Conservation (phyloP, 352 stramenopile genomes). For the Thalassiosira mediterranea region DNA sequence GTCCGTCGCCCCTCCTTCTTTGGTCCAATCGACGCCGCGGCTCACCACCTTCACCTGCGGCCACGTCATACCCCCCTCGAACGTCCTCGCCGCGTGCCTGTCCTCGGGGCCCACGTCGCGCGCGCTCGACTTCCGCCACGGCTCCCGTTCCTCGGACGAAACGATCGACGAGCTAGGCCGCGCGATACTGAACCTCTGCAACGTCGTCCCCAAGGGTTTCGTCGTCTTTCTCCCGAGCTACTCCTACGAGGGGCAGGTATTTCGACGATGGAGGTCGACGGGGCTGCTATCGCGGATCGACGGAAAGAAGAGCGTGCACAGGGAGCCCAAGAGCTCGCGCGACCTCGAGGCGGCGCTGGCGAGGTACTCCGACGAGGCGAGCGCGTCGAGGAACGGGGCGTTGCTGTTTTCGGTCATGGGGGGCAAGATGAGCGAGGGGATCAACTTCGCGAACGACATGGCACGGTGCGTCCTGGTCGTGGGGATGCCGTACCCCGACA, state of each 20-base stretch:
- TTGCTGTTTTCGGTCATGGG: slow-evolving; percentile 96
- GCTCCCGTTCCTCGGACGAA: slow-evolving; percentile 74
- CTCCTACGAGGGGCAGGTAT: slow-evolving; percentile 90
- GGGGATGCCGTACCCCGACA: slow-evolving; percentile 97
- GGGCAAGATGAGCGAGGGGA: slow-evolving; percentile 99
- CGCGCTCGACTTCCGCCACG: slow-evolving; percentile 94
- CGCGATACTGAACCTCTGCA: slow-evolving; percentile 90
- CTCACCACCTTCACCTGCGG: slow-evolving; percentile 97
- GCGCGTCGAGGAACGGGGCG: slow-evolving; percentile 30
- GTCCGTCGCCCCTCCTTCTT: slow-evolving; percentile 19
- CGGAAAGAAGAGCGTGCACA: slow-evolving; percentile 90
- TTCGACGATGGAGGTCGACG: slow-evolving; percentile 88
- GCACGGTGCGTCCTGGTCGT: slow-evolving; percentile 96
- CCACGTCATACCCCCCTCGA: slow-evolving; percentile 95
- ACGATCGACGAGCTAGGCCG: slow-evolving; percentile 93
- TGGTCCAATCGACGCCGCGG: slow-evolving; percentile 32
- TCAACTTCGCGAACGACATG: slow-evolving; percentile 99
- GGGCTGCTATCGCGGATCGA: slow-evolving; percentile 87
- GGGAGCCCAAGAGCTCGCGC: slow-evolving; percentile 92
- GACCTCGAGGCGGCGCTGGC: slow-evolving; percentile 90
- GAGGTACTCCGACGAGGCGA: slow-evolving; percentile 84
- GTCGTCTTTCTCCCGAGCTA: slow-evolving; percentile 99
- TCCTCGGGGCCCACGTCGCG: slow-evolving; percentile 86
- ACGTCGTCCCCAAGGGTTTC: slow-evolving; percentile 91
- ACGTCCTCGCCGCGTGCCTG: slow-evolving; percentile 87